Evolutionary conservation across 2,329 filamentous ascomycete species (phyloP).

Genomic region (Calonectria pauciramosa): DNA sequence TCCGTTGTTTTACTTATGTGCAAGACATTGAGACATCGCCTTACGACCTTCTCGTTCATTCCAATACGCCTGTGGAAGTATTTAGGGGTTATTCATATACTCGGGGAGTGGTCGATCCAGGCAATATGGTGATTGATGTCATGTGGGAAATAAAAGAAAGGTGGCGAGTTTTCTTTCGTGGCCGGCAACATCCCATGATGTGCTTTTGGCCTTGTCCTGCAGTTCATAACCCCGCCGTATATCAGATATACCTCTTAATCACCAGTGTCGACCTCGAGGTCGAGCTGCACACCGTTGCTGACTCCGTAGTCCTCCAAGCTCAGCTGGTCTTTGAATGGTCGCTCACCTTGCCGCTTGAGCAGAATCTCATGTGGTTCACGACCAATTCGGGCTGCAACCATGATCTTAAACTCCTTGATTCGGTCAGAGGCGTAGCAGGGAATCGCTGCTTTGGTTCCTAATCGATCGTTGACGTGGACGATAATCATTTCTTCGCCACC

Average conservation of each 20-base stretch:
- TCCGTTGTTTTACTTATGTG: background rate
- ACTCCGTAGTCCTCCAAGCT: conserved; percentile 94
- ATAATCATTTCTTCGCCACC: conserved; percentile 86
- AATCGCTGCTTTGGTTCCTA: conserved; percentile 95
- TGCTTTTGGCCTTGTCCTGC: background rate
- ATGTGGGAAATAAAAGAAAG: background rate
- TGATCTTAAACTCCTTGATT: conserved; percentile 88
- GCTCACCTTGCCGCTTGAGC: conserved; percentile 90
- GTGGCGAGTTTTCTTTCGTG: background rate
- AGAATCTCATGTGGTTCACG: conserved; percentile 92
- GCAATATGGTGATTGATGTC: background rate
- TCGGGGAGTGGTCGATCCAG: background rate
- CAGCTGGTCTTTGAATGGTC: conserved; percentile 93
- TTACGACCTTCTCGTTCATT: background rate
- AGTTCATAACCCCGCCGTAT: background rate
- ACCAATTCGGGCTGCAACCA: conserved; percentile 91
- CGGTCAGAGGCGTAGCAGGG: conserved; percentile 89
- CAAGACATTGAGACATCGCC: background rate
- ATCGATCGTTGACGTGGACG: conserved; percentile 93
- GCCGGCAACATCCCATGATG: background rate
- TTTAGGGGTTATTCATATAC: background rate
- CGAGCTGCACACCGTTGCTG: conserved; percentile 84
- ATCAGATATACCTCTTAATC: conserved; percentile 56
- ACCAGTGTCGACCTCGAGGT: conserved; percentile 73
- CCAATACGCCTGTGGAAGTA: too few species aligned